Evolutionary conservation across 495 filamentous ascomycete species (phyloP).

Genomic region (Zalerion maritima): DNA sequence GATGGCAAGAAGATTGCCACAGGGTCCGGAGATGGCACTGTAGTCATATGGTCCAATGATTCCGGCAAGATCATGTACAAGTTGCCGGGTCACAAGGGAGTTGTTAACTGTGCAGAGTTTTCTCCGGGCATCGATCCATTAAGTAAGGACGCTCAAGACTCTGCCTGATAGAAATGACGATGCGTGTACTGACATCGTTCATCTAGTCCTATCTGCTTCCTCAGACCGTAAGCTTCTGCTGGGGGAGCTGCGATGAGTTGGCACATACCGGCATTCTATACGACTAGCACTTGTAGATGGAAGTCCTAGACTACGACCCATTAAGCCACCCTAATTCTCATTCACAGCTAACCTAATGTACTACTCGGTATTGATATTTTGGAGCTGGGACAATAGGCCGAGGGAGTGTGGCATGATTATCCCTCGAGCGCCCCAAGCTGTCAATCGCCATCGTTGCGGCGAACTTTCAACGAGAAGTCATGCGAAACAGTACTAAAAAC

Average conservation of each 20-base stretch:
- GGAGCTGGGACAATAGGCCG: no score
- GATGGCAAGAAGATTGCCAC: constrained; percentile 74
- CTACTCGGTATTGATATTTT: no score
- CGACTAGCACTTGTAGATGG: no score
- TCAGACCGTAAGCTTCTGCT: constrained; percentile 69
- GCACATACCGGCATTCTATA: no score
- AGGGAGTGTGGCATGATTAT: no score
- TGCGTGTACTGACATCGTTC: constrained; percentile 13
- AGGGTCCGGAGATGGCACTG: constrained; percentile 79
- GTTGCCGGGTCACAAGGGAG: constrained; percentile 86
- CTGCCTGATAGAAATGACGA: constrained; percentile 5
- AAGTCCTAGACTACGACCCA: no score
- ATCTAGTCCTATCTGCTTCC: constrained; percentile 66
- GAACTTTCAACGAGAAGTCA: no score
- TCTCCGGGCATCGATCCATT: constrained; percentile 71
- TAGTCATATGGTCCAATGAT: constrained; percentile 76
- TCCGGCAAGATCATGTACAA: constrained; percentile 83
- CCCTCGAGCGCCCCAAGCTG: no score
- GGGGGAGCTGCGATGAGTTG: constrained; percentile 48
- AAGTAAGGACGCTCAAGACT: constrained; percentile 43
- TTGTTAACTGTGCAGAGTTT: constrained; percentile 90
- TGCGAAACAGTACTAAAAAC: no score
- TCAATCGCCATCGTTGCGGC: no score
- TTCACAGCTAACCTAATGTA: no score
- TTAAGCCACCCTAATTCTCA: no score